Percentiles rank a stretch among this genome's conserved stretches.
Evolutionary conservation across 2,329 filamentous ascomycete genomes (phyloP).

Genomic region (Elsinoe batatas): DNA sequence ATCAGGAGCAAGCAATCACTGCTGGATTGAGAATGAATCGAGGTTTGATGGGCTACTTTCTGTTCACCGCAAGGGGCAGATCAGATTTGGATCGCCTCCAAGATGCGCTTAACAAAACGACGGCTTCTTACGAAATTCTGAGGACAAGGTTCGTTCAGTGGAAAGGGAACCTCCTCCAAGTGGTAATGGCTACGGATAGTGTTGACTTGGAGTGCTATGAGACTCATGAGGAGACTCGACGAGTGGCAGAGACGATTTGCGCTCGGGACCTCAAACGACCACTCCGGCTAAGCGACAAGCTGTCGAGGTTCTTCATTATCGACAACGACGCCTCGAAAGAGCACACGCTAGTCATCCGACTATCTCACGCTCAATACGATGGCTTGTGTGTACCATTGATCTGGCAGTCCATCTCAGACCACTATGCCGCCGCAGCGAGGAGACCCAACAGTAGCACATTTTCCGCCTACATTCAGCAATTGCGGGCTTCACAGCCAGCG

Average conservation of each 20-base stretch:
- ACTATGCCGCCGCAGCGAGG: not conserved
- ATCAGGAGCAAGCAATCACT: slow-evolving; percentile 32
- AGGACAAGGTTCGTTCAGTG: slow-evolving; percentile 43
- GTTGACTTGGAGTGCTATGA: slow-evolving; percentile 21
- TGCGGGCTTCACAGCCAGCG: not conserved
- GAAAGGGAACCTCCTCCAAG: slow-evolving; percentile 27
- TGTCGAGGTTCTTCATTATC: slow-evolving; percentile 19
- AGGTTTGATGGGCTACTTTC: slow-evolving; percentile 54
- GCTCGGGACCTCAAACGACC: slow-evolving; percentile 13
- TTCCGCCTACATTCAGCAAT: not conserved
- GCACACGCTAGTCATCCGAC: slow-evolving; percentile 22
- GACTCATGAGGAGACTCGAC: slow-evolving; percentile 13
- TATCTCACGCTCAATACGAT: slow-evolving; percentile 30
- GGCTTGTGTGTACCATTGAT: slow-evolving; percentile 29
- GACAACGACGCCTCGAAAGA: slow-evolving; percentile 19
- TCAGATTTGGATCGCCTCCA: slow-evolving; percentile 43
- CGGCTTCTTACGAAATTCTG: slow-evolving; percentile 41
- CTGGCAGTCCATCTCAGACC: not conserved
- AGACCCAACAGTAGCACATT: not conserved
- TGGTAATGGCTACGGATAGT: slow-evolving; percentile 32
- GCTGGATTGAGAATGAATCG: slow-evolving; percentile 49
- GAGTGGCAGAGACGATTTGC: slow-evolving; percentile 5
- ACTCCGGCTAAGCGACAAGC: slow-evolving; percentile 15
- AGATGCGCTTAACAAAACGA: slow-evolving; percentile 44
- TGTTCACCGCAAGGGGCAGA: slow-evolving; percentile 49